Conservation (phyloP, 1,139 yeast genomes). For the Lodderomyces pseudojiufengensis region DNA sequence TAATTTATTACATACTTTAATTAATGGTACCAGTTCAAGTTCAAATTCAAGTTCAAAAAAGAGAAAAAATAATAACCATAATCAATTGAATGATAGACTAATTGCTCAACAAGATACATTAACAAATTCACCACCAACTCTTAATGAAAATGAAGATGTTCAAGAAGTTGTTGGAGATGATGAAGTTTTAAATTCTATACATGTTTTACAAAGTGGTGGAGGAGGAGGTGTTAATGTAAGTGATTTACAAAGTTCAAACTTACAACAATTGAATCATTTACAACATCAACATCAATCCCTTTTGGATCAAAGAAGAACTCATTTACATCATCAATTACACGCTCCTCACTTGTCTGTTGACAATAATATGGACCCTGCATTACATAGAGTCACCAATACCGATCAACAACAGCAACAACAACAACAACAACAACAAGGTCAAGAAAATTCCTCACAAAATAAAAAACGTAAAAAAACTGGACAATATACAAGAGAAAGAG, state of each 20-base stretch:
- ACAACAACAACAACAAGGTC: conserved; percentile 5
- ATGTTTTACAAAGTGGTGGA: conserved; percentile 2
- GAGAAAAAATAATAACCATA: neutral
- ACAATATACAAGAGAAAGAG: conserved; percentile 4
- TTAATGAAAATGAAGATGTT: conserved; percentile 24
- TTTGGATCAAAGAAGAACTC: neutral
- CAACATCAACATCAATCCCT: neutral
- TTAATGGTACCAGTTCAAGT: neutral
- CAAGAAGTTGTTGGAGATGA: conserved; percentile 23
- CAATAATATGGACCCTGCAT: conserved; percentile 37
- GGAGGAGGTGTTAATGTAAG: conserved; percentile 3
- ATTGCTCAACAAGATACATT: too few species aligned
- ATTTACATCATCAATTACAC: conserved; percentile 8
- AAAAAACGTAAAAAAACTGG: too few species aligned
- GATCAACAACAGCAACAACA: conserved; percentile 5
- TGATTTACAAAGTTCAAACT: conserved; percentile 1
- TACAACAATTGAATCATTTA: conserved; percentile 2
- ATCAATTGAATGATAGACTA: neutral
- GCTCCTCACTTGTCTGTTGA: conserved; percentile 19
- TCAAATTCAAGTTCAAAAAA: neutral
- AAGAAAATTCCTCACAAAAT: neutral
- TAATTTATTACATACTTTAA: neutral
- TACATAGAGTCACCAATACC: conserved; percentile 14
- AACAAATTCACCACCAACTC: conserved; percentile 13
- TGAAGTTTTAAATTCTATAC: conserved; percentile 11